These are phyloP conservation scores for Paecilomyces variotii DNA, from an alignment of 2,329 filamentous ascomycete genomes.

Conservation along the genomic window DNA sequence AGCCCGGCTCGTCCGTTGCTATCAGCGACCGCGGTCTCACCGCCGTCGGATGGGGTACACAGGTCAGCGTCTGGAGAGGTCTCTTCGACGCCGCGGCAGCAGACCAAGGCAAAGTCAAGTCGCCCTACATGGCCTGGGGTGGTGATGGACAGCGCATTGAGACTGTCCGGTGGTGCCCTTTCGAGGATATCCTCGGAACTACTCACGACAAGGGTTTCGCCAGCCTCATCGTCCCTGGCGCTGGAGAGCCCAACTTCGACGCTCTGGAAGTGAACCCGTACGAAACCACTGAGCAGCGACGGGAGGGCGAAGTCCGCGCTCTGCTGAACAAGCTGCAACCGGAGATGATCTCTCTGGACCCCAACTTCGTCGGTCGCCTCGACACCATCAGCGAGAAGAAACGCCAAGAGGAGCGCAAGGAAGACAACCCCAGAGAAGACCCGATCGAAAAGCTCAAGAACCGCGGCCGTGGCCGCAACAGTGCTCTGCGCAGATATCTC, in stretches of 20 bases:
- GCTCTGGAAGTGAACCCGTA: constrained; percentile 90
- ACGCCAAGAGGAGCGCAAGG: constrained; percentile 65
- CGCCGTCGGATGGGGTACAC: constrained; percentile 84
- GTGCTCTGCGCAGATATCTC: constrained; percentile 76
- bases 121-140: constrained; percentile 89
- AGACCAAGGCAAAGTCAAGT: constrained; percentile 71
- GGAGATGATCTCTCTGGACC: constrained; percentile 93
- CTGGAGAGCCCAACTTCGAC: constrained; percentile 96
- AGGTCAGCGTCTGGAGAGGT: constrained; percentile 83
- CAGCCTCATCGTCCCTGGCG: constrained; percentile 81
- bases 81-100: constrained; percentile 67
- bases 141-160: constrained; percentile 76
- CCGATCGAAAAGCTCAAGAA: constrained; percentile 58
- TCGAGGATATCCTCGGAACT: constrained; percentile 84
- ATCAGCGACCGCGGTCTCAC: constrained; percentile 86
- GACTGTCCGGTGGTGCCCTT: constrained; percentile 83
- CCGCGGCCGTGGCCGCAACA: constrained; percentile 80
- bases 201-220: constrained; percentile 80
- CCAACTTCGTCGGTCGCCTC: constrained; percentile 81
- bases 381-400: constrained; percentile 75
- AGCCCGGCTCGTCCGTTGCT: constrained; percentile 72
- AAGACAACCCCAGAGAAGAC: constrained; percentile 60
- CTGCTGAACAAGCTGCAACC: constrained; percentile 91
- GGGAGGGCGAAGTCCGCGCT: constrained; percentile 81
- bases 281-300: constrained; percentile 85